Base-by-base conservation (phyloP, 352 stramenopile species). In the Elongisporangium undulatum region DNA sequence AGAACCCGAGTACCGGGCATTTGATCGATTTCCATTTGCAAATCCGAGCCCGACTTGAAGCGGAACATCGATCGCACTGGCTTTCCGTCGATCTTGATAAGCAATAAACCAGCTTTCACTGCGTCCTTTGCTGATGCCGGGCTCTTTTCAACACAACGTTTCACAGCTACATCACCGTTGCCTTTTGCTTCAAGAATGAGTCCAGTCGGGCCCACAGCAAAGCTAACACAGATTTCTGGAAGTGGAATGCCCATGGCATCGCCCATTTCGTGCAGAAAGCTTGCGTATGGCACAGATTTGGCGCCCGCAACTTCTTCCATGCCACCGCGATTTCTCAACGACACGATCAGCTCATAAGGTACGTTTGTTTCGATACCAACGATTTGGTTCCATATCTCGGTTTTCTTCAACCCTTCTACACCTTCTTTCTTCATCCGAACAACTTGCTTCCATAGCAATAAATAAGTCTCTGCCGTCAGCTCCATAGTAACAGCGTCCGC, bases 191-290 rank as follows among this genome's bases (percentile, higher is more conserved):
- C 69, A 38, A 96, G 74, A 9, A 79, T 53, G 17, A 96, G 61
- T 0, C 87, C 87, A 15, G 77, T 90, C 3, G 72, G 74, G 16
- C 87, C 87, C 51, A 78, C 69, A 1, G 68, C 65, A 62, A 95
- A 93, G 9, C 64, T 48, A 12, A 95, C 79, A 49, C 69, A 94
- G 49, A 96, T 91, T 53, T 96, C 86, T 17, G 85, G 84, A 3
- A 92, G 66, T 10, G 83, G 79, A n/a, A 95, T 89, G 0, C 82
- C 82, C 61, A 92, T 82, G 9, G 74, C 82, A 57, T 93, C 72
- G 12, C 84, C 79, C 58, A 92, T 69, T 49, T 83, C 85, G 54
- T 90, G 82, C 0, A 92, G 55, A 10, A 79, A 57, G 62, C 64
- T 92, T 1, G 71, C 72, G 15, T 79, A 86, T 15, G 69, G 75